Base-by-base conservation (phyloP, 2,329 filamentous ascomycete species). In the Sclerotiophoma versabilis region DNA sequence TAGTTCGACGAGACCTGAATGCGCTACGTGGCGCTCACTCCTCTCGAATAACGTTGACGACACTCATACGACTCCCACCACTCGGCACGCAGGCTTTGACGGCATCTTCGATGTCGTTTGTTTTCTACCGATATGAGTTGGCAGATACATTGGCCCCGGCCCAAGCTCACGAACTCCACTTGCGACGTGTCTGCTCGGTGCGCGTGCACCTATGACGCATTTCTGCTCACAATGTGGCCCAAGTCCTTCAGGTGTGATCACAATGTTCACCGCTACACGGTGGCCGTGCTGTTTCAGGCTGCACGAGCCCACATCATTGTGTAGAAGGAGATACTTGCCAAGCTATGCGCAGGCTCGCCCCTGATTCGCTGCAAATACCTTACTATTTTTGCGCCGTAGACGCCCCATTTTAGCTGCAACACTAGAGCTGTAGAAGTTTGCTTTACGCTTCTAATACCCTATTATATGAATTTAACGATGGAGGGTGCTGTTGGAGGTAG, bases 181-280 rank as follows among this genome's bases (percentile, higher is more conserved):
- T 50, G 52, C 52, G 36, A 55, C 52, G 52, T 55, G 52, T 46
- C 46, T 50, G 41, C 11, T 36, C 22, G 41, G 23, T 49, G 52
- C 52, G 33, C 41, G 46, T 55, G 46, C 52, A 39, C 32, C 46
- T 42, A 55, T 50, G 52, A 55, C 52, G 52, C 52, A 55, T 48
- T 14, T 34, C 6, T 30, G 41, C 52, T 46, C 42, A 27, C 17
- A 12, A 15, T 49, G 34, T 25, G 52, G 52, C 27, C 46, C 52
- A 46, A 38, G 33, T 55, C 49, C 29, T 36, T 19, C 19, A 22
- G 14, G 23, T n/a, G 22, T 26, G 29, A 20, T 29, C 23, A 46
- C 38, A 29, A 30, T 25, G 20, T 27, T 49, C 52, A 55, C 52
- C 52, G 52, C 46, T 55, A 25, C 26, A 23, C 41, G 25, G 41